phyloP scores from a whole-genome alignment of 257 asterid species.

The Fraxinus americana region DNA sequence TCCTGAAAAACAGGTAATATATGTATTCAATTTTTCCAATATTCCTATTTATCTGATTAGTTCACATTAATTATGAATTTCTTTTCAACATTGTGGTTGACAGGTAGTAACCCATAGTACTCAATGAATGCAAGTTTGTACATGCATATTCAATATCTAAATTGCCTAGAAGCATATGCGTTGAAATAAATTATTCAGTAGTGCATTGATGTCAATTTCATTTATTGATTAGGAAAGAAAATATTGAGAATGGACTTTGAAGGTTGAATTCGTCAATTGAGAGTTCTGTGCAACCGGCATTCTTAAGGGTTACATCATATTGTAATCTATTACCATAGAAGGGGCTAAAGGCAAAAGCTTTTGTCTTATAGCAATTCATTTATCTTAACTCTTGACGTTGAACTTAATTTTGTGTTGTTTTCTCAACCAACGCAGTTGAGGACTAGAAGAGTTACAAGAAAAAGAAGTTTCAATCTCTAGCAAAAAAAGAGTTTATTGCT shows the following conservation, averaged over 20 bases:
- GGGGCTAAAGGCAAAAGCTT: not conserved
- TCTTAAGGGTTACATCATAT: not conserved
- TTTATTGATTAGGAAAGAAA: not conserved
- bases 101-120: not conserved
- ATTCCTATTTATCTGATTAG: not conserved
- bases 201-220: not conserved
- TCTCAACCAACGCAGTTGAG: not conserved
- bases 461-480: not conserved
- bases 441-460: not conserved
- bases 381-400: not conserved
- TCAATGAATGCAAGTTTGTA: not conserved
- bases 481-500: no score
- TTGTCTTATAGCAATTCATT: not conserved
- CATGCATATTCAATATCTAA: not conserved
- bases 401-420: not conserved
- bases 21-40: slow-evolving; percentile 7
- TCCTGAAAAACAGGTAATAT: slow-evolving; percentile 95
- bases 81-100: not conserved
- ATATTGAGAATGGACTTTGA: not conserved
- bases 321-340: not conserved
- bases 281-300: not conserved
- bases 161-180: not conserved
- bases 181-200: not conserved
- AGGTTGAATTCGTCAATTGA: not conserved
- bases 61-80: not conserved